Evolutionary conservation across 352 stramenopile genomes (phyloP), one percentile per base, ranked within the genome.

Genomic region (Phytophthora sansomeana): DNA sequence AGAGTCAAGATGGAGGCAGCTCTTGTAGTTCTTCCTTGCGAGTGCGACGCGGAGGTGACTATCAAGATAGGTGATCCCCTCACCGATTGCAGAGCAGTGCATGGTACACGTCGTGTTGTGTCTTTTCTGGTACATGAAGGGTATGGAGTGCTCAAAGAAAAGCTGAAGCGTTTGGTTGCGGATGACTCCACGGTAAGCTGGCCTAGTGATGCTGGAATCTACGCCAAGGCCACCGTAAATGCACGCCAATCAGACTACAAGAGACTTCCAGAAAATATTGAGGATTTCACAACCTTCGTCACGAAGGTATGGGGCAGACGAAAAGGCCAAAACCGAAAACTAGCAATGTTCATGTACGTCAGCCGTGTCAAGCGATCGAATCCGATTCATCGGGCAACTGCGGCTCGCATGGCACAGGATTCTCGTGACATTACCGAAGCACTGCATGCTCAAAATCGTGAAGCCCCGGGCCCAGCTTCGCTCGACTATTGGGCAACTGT

Each of bases 31-130:
- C 43, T 50, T 14, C 43, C 43, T 14, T 10, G 17, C 1, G 10
- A 13, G 11, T 50, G 44, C 14, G 26, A 51, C 24, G 44, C 44
- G 11, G n/a, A 9, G 10, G 44, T 51, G 9, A 32, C 26, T 7
- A 51, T 51, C 16, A 51, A 51, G 44, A 51, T 51, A n/a, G 24
- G 19, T 10, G 43, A 35, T 14, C 44, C 44, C 6, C 44, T 21
- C 10, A 35, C 11, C 6, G 24, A 24, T 28, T 51, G 44, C 24
- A 51, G 26, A 14, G 13, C 16, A 11, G 24, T 21, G 6, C 21
- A 50, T 21, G 19, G 16, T 9, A 14, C 21, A 11, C 16, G 8
- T 14, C 11, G 10, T 7, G 13, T 38, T 5, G 19, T 28, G 4
- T n/a, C n/a, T n/a, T 51, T 51, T 7, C 10, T 8, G 6, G 24